A percentile compares a stretch with the other conserved stretches of the same genome.
phyloP scores from a whole-genome alignment of 441 rosid species.

The Bruguiera hainesii region DNA sequence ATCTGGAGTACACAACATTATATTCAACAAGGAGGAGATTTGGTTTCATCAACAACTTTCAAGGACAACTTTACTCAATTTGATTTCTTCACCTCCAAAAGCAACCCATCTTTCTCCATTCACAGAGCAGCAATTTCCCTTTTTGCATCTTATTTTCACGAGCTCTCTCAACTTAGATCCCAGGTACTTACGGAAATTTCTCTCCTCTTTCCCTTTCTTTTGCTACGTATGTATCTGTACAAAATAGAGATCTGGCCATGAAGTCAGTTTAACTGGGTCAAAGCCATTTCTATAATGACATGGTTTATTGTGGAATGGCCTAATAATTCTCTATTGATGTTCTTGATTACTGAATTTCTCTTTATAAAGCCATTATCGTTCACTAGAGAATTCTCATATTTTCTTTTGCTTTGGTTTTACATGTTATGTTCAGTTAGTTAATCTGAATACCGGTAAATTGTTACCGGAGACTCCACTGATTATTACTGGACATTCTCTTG shows the following conservation, averaged over 20 bases:
- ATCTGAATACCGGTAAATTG: constrained; percentile 1
- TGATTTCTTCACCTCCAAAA: constrained; percentile 40
- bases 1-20: background rate
- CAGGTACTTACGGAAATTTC: constrained; percentile 31
- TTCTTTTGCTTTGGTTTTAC: background rate
- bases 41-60: constrained; percentile 32
- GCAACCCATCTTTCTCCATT: constrained; percentile 36
- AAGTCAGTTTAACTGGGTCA: background rate
- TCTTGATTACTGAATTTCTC: background rate
- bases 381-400: background rate
- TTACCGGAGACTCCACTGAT: constrained; percentile 28
- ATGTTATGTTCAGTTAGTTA: constrained; percentile 10
- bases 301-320: no score
- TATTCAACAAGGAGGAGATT: constrained; percentile 20
- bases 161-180: constrained; percentile 32
- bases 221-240: no score
- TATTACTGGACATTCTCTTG: constrained; percentile 54
- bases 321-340: no score
- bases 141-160: constrained; percentile 22
- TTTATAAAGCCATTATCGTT: background rate
- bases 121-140: constrained; percentile 33
- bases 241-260: background rate
- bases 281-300: background rate
- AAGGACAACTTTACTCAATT: constrained; percentile 23
- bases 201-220: background rate